A percentile compares a stretch with the other conserved stretches of the same genome.
Conservation (phyloP, 192 early-diverging fungal genomes). For the Fimicolochytrium jonesii region DNA sequence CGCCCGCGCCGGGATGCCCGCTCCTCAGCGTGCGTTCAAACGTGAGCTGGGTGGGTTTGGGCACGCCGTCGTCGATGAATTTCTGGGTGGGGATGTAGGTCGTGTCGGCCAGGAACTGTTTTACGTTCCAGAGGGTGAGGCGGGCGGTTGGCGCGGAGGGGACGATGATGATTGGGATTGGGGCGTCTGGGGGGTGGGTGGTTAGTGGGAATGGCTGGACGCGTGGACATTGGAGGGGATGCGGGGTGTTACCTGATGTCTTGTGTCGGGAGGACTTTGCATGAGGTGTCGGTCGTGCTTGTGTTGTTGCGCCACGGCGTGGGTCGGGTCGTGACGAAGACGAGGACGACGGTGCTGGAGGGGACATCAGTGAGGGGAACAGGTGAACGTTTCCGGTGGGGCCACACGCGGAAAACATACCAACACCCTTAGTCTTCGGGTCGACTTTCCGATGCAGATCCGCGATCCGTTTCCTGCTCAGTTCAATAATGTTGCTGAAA, state of each 20-base stretch:
- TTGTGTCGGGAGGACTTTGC: not conserved
- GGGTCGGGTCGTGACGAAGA: not conserved
- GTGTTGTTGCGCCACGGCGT: not conserved
- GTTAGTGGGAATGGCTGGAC: not conserved
- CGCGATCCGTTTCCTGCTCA: slow-evolving; percentile 8
- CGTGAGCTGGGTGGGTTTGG: slow-evolving; percentile 62
- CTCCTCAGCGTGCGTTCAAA: slow-evolving; percentile 48
- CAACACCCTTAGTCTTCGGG: no score
- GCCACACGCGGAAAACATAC: not conserved
- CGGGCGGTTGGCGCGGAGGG: slow-evolving; percentile 79
- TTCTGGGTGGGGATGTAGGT: slow-evolving; percentile 64
- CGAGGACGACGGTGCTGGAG: no score
- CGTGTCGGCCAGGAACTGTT: slow-evolving; percentile 74
- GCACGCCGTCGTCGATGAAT: slow-evolving; percentile 54
- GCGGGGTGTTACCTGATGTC: not conserved
- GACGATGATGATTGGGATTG: slow-evolving; percentile 87
- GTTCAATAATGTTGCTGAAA: slow-evolving; percentile 16
- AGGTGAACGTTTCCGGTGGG: not conserved
- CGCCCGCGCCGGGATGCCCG: slow-evolving; percentile 33
- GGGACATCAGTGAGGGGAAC: no score
- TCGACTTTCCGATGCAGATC: slow-evolving; percentile 3
- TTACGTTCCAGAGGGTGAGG: slow-evolving; percentile 85
- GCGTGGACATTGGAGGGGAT: not conserved
- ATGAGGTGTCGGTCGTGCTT: not conserved
- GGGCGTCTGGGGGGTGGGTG: slow-evolving; percentile 16